Evolutionary conservation across 495 filamentous ascomycete genomes (phyloP), one percentile per base, ranked within the genome.

Genomic region (Rusavskia elegans): DNA sequence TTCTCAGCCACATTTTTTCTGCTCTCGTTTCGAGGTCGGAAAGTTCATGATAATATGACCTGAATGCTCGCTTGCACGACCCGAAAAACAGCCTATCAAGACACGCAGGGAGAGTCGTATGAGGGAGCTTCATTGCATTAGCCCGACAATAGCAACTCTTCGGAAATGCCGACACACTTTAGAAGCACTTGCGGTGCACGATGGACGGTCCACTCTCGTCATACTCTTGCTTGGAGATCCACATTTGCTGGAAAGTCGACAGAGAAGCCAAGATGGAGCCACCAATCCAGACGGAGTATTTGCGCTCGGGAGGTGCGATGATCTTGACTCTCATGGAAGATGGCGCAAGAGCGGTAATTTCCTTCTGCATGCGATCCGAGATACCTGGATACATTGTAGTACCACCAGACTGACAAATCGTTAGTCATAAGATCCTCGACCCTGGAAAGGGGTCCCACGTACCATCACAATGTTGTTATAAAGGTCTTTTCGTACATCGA

Each of bases 141-240:
- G 8, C 32, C 7, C 32, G 2, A 11, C 13, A 14, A 35, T 13
- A 10, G 32, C 32, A 35, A 2, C 32, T 35, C 32, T 14, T 11
- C 32, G 13, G 32, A 35, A 0, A 35, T 17, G 48, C 2, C n/a
- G 37, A 52, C 46, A 14, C 69, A 81, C 81, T 81, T 94, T 95
- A 95, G 84, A 95, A 95, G 85, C 89, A 98, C 86, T 98, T 98
- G 86, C 92, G 89, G 83, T 98, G 92, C 61, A 98, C 92, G 68
- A 98, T 97, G 63, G 89, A 95, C 63, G 92, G 92, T 71, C 92
- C 92, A 70, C 83, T 89, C 85, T 98, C 92, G 76, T 98, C 92
- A 81, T 97, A 97, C 80, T 97, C 92, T 78, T 98, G 92, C 87
- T 98, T 98, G 59, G 92, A 98, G 83, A 98, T 97, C 92, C 92